These are phyloP conservation scores for Ophiostoma piceae DNA, from an alignment of 2,329 filamentous ascomycete species.

Conservation along the genomic window DNA sequence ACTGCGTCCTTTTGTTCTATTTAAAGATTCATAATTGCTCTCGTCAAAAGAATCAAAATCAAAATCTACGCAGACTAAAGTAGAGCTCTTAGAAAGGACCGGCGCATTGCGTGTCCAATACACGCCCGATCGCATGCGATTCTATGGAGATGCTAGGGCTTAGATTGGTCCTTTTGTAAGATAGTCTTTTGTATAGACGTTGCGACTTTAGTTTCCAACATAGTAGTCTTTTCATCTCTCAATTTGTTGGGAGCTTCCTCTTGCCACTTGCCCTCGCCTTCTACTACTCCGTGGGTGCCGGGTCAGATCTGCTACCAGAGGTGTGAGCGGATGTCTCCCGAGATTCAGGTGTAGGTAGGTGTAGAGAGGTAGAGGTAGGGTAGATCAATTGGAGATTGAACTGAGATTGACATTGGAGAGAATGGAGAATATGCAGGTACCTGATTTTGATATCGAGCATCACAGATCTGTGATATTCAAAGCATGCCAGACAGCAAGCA, in stretches of 20 bases:
- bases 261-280: background rate
- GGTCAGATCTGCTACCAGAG: background rate
- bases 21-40: too few species aligned
- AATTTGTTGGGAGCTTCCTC: background rate
- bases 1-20: too few species aligned
- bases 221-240: background rate
- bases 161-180: too few species aligned
- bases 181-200: background rate
- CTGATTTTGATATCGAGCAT: too few species aligned
- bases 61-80: background rate
- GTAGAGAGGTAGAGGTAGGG: background rate
- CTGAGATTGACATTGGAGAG: background rate
- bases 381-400: background rate
- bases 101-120: conserved; percentile 9
- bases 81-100: background rate
- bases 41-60: too few species aligned
- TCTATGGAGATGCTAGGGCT: background rate
- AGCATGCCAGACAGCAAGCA: too few species aligned
- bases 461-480: too few species aligned
- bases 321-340: conserved; percentile 12
- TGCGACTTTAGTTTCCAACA: background rate
- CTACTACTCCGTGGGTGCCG: too few species aligned
- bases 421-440: too few species aligned
- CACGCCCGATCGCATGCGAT: conserved; percentile 4
- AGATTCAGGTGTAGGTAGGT: background rate